Base-by-base conservation (phyloP, 768 basidiomycete species). In the Lyophyllum atratum region DNA sequence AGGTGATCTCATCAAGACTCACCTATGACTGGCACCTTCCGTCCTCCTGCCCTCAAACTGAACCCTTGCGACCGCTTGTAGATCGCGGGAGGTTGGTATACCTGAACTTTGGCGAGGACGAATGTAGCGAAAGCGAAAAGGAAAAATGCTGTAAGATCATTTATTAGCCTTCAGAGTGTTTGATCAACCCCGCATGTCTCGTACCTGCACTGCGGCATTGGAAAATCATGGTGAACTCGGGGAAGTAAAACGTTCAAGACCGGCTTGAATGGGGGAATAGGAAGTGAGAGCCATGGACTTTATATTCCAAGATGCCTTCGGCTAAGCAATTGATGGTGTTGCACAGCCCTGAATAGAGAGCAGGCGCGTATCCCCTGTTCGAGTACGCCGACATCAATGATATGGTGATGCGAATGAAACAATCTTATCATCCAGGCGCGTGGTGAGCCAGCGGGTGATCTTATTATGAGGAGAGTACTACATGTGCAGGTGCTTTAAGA, bases 151-250 rank as follows among this genome's bases (percentile, higher is more conserved):
- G 24, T 6, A 26, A 4, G 44, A 24, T 24, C 15, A 11, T 4
- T 24, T 10, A 1, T 26, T 24, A 6, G 9, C 2, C 24, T 6
- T 45, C 14, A 3, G 5, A 7, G 21, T 4, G 14, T 4, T 19
- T 3, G 21, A 21, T 43, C 5, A 45, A 6, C 46, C 2, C 8
- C 28, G 10, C 1, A 34, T 37, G 22, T n/a, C 25, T 45, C 42
- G 25, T 37, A 64, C 59, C 62, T 60, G 57, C 59, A 47, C 52
- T 54, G 59, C 59, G 50, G 59, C 62, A 59, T 46, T 54, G 54
- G 21, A 48, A 22, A 49, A 56, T 52, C 59, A 55, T 60, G 52
- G 21, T 55, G 34, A 22, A 59, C 37, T 50, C 19, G 7, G 26
- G 4, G 49, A 26, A 9, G 17, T 11, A 17, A 33, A 34, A n/a